Conservation (phyloP, 306 rosid species). For the Clitoria ternatea region DNA sequence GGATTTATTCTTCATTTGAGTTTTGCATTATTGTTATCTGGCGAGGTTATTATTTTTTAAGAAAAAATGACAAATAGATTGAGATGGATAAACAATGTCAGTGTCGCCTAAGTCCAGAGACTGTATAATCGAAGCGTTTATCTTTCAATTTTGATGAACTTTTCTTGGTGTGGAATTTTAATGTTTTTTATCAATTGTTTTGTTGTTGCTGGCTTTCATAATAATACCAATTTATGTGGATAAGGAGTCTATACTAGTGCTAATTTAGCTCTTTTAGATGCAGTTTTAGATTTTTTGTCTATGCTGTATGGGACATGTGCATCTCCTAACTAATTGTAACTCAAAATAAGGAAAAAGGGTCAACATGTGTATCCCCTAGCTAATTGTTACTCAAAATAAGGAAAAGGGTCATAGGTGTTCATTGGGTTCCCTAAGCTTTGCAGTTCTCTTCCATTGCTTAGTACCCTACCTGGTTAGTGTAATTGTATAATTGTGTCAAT, state of each 20-base stretch:
- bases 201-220: background rate
- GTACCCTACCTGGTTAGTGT: background rate
- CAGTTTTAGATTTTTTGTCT: background rate
- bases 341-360: background rate
- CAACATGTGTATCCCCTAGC: too few relatives aligned
- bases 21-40: background rate
- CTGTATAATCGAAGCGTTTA: background rate
- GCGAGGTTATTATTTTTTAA: background rate
- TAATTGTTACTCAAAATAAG: too few relatives aligned
- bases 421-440: too few relatives aligned
- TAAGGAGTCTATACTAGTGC: background rate
- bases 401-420: too few relatives aligned
- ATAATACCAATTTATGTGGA: background rate
- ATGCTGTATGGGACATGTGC: background rate
- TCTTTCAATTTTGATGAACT: background rate
- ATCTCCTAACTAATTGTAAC: background rate
- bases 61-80: background rate
- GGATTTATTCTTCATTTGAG: conserved; percentile 17
- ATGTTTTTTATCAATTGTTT: background rate
- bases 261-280: background rate
- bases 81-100: background rate
- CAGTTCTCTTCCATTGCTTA: background rate
- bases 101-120: background rate
- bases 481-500: background rate
- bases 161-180: background rate